Conservation (phyloP, 192 early-diverging fungal genomes). For the Coemansia sp. region DNA sequence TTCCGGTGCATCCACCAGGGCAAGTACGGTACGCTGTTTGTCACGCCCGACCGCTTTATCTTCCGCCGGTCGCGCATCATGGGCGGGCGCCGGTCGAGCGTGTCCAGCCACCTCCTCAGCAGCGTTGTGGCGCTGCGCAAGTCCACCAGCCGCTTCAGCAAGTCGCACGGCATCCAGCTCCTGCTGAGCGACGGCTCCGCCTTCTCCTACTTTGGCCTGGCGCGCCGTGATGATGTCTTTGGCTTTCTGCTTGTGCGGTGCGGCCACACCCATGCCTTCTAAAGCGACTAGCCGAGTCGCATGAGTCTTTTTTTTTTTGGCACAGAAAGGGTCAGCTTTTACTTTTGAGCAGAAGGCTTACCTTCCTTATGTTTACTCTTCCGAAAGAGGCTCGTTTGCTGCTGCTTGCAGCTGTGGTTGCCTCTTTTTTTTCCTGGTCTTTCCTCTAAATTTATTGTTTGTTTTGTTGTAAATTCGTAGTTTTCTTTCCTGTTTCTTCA, state of each 20-base stretch:
- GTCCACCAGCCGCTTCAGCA: slow-evolving; percentile 35
- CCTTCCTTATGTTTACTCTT: neutral
- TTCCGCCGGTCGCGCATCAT: slow-evolving; percentile 54
- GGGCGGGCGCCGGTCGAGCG: slow-evolving; percentile 44
- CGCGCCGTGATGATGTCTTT: slow-evolving; percentile 49
- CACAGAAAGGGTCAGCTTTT: neutral
- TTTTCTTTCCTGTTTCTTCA: neutral
- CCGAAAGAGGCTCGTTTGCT: neutral
- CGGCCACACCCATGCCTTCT: slow-evolving; percentile 37
- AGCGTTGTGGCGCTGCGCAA: slow-evolving; percentile 51
- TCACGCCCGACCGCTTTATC: slow-evolving; percentile 38
- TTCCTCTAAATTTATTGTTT: neutral
- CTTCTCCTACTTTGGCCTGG: slow-evolving; percentile 42
- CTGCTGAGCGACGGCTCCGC: slow-evolving; percentile 36
- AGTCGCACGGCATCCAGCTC: slow-evolving; percentile 48
- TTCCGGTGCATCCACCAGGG: slow-evolving; percentile 52
- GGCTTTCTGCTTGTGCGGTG: slow-evolving; percentile 52
- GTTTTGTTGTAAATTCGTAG: neutral
- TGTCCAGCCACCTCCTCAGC: slow-evolving; percentile 41
- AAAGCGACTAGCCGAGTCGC: neutral
- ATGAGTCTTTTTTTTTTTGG: neutral
- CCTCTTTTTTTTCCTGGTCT: neutral
- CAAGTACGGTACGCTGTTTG: slow-evolving; percentile 55
- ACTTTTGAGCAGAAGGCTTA: too few species aligned
- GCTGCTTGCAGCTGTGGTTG: neutral